Evolutionary conservation across 139 green algal genomes (phyloP).

Genomic region (Desmodesmus armatus): DNA sequence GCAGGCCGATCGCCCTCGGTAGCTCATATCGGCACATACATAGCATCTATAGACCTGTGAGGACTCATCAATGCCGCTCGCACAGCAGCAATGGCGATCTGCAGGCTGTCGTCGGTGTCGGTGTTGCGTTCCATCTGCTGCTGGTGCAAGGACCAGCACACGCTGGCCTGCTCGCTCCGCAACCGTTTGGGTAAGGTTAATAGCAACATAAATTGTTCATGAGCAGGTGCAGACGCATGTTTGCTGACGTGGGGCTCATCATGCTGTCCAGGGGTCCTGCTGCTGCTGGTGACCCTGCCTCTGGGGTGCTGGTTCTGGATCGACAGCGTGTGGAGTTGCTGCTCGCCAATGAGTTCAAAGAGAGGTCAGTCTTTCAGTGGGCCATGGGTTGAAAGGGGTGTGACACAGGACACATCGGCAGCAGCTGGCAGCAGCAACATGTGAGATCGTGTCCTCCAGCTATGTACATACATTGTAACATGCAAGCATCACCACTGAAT

Average conservation of each 20-base stretch:
- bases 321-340: conserved; percentile 17
- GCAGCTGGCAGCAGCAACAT: neutral
- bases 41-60: too few species aligned
- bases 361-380: conserved; percentile 19
- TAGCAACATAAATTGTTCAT: neutral
- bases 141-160: neutral
- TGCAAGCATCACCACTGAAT: too few species aligned
- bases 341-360: conserved; percentile 29
- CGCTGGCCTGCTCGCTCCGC: neutral
- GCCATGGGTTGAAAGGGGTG: too few species aligned
- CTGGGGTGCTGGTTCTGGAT: conserved; percentile 1
- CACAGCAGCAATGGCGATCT: neutral
- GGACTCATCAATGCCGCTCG: too few species aligned
- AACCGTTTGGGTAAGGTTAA: conserved; percentile 6
- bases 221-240: neutral
- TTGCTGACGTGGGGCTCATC: neutral
- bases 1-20: too few species aligned
- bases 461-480: too few species aligned
- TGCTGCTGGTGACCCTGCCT: neutral
- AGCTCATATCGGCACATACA: too few species aligned
- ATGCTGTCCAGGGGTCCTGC: neutral
- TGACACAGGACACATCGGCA: neutral
- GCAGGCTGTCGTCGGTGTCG: neutral
- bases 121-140: conserved; percentile 31
- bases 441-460: too few species aligned